Evolutionary conservation across 1,284 basidiomycete genomes (phyloP).

Genomic region (Ustilago hordei): DNA sequence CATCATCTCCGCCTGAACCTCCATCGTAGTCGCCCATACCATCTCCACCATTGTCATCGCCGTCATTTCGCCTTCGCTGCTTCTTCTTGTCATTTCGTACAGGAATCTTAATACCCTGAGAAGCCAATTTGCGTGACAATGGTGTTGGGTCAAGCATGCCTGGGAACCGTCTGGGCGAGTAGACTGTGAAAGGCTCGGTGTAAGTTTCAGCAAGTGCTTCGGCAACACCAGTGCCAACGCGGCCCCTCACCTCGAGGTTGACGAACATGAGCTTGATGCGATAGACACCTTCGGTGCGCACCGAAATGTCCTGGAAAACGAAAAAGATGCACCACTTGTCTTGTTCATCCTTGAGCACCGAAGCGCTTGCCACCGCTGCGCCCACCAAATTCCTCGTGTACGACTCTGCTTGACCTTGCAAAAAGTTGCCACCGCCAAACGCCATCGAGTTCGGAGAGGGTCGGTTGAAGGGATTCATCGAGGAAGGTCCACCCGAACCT

Average conservation of each 20-base stretch:
- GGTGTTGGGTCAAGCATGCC: constrained; percentile 64
- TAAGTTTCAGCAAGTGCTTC: constrained; percentile 61
- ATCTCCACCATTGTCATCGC: constrained; percentile 26
- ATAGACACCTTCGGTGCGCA: constrained; percentile 62
- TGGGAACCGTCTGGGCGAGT: constrained; percentile 62
- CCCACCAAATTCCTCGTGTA: constrained; percentile 64
- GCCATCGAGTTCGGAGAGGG: constrained; percentile 19
- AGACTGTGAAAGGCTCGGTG: constrained; percentile 63
- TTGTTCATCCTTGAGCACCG: constrained; percentile 59
- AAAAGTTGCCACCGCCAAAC: constrained; percentile 30
- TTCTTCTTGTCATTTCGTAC: constrained; percentile 64
- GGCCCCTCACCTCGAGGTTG: constrained; percentile 56
- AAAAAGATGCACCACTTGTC: constrained; percentile 64
- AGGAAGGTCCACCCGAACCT: background rate
- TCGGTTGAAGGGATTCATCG: constrained; percentile 20
- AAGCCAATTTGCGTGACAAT: constrained; percentile 60
- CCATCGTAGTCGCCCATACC: constrained; percentile 40
- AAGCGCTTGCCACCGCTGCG: constrained; percentile 60
- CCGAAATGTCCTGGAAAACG: constrained; percentile 64
- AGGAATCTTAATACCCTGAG: constrained; percentile 65
- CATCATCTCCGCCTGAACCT: constrained; percentile 44
- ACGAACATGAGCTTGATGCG: constrained; percentile 64
- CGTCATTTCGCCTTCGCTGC: constrained; percentile 36
- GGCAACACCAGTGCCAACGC: constrained; percentile 54
- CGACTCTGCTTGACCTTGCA: constrained; percentile 41